Percentiles rank a stretch among this genome's conserved stretches.
Conservation (phyloP, 2,329 filamentous ascomycete species). For the Calonectria crousiana region DNA sequence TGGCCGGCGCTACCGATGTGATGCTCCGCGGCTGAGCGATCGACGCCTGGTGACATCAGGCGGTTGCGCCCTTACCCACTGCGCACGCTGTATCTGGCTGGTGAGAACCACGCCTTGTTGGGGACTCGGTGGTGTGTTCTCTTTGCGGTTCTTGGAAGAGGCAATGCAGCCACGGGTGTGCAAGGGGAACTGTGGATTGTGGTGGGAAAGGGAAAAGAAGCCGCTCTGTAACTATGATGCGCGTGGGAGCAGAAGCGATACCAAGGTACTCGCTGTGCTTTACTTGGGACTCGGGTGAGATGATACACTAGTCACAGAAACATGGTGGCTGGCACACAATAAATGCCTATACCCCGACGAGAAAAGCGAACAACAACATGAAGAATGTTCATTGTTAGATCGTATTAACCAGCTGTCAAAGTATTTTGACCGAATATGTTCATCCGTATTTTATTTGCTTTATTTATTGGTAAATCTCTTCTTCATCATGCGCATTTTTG, state of each 20-base stretch:
- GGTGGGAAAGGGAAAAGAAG: neutral
- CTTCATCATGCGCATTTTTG: neutral
- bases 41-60: conserved; percentile 32
- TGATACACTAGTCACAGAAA: neutral
- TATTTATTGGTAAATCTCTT: neutral
- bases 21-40: conserved; percentile 24
- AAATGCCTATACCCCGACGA: neutral
- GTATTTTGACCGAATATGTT: neutral
- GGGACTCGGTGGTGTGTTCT: neutral
- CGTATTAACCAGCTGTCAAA: neutral
- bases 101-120: conserved; percentile 8
- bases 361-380: neutral
- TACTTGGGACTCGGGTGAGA: neutral
- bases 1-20: conserved; percentile 30
- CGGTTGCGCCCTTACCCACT: conserved; percentile 6
- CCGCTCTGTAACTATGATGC: neutral
- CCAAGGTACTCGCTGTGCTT: neutral
- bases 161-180: neutral
- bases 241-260: neutral
- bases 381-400: neutral
- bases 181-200: neutral
- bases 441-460: neutral
- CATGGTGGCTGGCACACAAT: neutral
- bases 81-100: neutral
- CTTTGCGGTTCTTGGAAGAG: neutral